phyloP scores from a whole-genome alignment of 257 asterid species.

The Handroanthus guayacan region DNA sequence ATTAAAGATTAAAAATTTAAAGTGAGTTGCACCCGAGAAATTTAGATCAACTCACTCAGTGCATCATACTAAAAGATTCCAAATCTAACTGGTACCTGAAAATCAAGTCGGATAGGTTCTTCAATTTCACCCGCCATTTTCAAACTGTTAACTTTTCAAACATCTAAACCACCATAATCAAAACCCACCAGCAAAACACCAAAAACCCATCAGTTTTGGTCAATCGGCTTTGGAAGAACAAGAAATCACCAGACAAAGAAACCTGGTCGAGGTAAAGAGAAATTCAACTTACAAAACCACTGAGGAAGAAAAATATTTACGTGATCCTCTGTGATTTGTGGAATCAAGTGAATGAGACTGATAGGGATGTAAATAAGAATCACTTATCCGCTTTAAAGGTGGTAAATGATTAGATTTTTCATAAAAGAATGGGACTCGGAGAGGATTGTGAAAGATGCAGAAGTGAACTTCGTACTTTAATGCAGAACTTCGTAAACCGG shows the following conservation, averaged over 20 bases:
- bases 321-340: neutral
- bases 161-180: constrained; percentile 43
- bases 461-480: constrained; percentile 36
- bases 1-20: neutral
- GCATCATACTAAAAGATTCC: constrained; percentile 28
- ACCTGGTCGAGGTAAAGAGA: neutral
- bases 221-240: neutral
- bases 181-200: constrained; percentile 42
- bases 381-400: constrained; percentile 58
- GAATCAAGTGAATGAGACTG: constrained; percentile 34
- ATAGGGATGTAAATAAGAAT: constrained; percentile 37
- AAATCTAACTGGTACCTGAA: constrained; percentile 60
- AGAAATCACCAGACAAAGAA: neutral
- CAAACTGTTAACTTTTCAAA: constrained; percentile 38
- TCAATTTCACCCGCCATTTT: constrained; percentile 79
- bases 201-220: constrained; percentile 6
- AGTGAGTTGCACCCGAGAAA: constrained; percentile 2
- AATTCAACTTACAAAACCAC: constrained; percentile 30
- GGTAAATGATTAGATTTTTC: constrained; percentile 37
- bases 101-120: constrained; percentile 61
- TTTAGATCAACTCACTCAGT: constrained; percentile 25
- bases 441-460: constrained; percentile 42
- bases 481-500: constrained; percentile 50
- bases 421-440: constrained; percentile 41
- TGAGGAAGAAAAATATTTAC: neutral